Base-by-base conservation (phyloP, 805 yeast genomes). In the Jamesozyma lodderae region DNA sequence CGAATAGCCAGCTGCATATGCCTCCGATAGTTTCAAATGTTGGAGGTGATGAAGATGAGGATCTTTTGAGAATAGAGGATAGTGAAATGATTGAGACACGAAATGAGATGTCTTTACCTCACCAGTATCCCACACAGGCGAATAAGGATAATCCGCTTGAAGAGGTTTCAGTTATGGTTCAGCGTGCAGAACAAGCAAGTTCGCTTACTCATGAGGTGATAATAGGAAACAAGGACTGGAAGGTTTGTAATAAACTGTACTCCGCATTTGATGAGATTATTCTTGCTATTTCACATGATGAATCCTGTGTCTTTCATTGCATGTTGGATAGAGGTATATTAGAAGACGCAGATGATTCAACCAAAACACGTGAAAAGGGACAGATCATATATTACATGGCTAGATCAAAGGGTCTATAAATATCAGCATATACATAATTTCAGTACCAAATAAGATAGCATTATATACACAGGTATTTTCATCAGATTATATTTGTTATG, bases 151-250 rank as follows among this genome's bases (percentile, higher is more conserved):
- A 23, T 15, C 23, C 25, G 11, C 38, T 54, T 14, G 39, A 41
- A 3, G 48, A 52, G 14, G 42, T 52, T 4, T 46, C 53, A 1
- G 46, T 38, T 4, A 44, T 53, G 46, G 52, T 51, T 4, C 52
- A 55, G 40, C 41, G 39, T 26, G 52, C 52, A 11, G 54, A 52
- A 27, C 40, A 39, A 33, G 52, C 42, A 11, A 44, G 35, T 32
- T 41, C 47, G 2, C 36, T 36, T 2, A 40, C 42, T 5, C 50
- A 66, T 40, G 74, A 67, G 28, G 69, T 81, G 2, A 60, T 67
- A 20, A 72, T 82, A 21, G 68, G 68, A 47, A 60, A 75, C 18
- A 72, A 66, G 48, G 85, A 81, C 53, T 82, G 90, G 90, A 76
- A 68, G 48, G 60, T 75, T 43, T 82, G 84, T 1, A 65, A 77